These are phyloP conservation scores for Rubroshorea leprosula DNA, from an alignment of 345 rosid genomes.

Conservation along the genomic window DNA sequence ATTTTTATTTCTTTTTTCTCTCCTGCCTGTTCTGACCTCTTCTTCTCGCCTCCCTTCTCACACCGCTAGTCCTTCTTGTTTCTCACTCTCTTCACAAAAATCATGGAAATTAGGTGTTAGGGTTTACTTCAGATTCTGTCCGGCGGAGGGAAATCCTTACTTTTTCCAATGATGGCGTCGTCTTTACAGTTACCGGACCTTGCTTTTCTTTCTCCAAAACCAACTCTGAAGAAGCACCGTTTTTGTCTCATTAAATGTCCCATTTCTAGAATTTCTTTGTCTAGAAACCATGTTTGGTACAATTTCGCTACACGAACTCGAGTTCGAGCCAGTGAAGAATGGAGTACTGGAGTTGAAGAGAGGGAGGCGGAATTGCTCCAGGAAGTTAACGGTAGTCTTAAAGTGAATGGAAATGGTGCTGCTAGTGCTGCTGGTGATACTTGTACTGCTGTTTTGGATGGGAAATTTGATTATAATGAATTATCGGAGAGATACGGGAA, in stretches of 20 bases:
- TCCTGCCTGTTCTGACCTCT: neutral
- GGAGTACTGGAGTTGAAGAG: conserved; percentile 46
- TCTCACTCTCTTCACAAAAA: neutral
- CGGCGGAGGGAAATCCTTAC: neutral
- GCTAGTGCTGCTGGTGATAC: no score
- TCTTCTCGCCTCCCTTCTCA: conserved; percentile 8
- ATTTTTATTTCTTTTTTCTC: no score
- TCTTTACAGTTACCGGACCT: conserved; percentile 44
- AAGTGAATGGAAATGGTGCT: conserved; percentile 34
- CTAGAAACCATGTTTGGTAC: conserved; percentile 12
- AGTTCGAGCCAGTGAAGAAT: conserved; percentile 42
- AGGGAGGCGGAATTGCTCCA: conserved; percentile 37
- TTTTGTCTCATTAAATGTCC: conserved; percentile 21
- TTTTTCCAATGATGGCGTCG: conserved; percentile 38
- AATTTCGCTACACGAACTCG: conserved; percentile 18
- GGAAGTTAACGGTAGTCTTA: conserved; percentile 25
- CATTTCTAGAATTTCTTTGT: conserved; percentile 22
- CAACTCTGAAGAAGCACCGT: conserved; percentile 19
- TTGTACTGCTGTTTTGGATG: conserved; percentile 16
- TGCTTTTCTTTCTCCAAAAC: conserved; percentile 36
- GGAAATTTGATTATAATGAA: conserved; percentile 23
- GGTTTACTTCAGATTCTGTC: conserved; percentile 12
- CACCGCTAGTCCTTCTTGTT: no score
- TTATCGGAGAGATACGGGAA: conserved; percentile 22
- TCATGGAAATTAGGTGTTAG: conserved; percentile 25